Conservation (phyloP, 768 basidiomycete genomes). For the Tephrocybe sp. region DNA sequence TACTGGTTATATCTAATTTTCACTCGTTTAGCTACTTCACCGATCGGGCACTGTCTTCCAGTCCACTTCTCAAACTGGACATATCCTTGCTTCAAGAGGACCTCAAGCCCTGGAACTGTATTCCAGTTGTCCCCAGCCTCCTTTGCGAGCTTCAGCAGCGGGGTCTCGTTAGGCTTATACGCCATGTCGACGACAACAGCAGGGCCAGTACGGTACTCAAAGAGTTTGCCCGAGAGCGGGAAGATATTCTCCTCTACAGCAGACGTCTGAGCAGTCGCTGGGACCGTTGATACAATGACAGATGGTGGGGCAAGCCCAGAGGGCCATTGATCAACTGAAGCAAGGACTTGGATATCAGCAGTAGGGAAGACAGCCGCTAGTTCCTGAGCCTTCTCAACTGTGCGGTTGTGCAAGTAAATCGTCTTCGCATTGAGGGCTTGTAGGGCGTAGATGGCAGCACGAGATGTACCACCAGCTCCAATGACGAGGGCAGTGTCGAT, state of each 20-base stretch:
- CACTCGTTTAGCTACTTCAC: constrained; percentile 46
- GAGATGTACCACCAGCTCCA: constrained; percentile 93
- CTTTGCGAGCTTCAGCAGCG: constrained; percentile 71
- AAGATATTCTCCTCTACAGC: constrained; percentile 33
- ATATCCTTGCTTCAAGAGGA: constrained; percentile 87
- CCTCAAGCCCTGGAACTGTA: constrained; percentile 76
- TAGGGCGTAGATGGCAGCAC: constrained; percentile 92
- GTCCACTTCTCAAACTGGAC: constrained; percentile 86
- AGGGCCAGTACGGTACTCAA: constrained; percentile 46
- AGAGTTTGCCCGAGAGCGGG: constrained; percentile 55
- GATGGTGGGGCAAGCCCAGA: constrained; percentile 46
- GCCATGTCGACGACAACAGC: constrained; percentile 92
- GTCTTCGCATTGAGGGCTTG: constrained; percentile 61
- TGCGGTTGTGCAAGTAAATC: constrained; percentile 91
- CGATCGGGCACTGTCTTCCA: constrained; percentile 56
- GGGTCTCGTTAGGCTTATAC: constrained; percentile 86
- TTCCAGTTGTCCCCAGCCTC: constrained; percentile 56
- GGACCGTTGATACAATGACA: constrained; percentile 89
- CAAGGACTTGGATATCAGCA: constrained; percentile 59
- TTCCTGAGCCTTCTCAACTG: constrained; percentile 66
- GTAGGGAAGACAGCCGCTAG: constrained; percentile 69
- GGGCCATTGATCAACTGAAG: constrained; percentile 56
- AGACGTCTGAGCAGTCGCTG: constrained; percentile 59
- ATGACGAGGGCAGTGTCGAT: constrained; percentile 74
- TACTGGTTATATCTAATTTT: constrained; percentile 40